phyloP scores from a whole-genome alignment of 1,284 basidiomycete genomes.

The Phellopilus nigrolimitatus region DNA sequence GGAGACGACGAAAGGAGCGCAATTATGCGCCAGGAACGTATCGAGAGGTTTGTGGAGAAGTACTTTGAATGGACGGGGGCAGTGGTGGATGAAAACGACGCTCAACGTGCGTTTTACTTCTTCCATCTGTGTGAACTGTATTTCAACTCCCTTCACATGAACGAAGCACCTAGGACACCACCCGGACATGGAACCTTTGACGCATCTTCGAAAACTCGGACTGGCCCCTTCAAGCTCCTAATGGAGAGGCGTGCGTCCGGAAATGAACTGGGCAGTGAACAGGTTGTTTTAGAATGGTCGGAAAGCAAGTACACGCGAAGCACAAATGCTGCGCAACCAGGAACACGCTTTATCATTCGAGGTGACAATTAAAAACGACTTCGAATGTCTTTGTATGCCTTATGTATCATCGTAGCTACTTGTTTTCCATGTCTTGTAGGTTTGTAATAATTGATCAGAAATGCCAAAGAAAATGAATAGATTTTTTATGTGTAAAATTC shows the following conservation, averaged over 20 bases:
- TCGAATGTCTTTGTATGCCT: too few relatives aligned
- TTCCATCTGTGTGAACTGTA: neutral
- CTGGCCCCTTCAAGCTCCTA: conserved; percentile 3
- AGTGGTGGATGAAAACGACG: conserved; percentile 11
- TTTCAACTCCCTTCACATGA: neutral
- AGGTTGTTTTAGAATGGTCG: conserved; percentile 2
- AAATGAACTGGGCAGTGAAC: neutral
- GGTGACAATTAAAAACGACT: too few relatives aligned
- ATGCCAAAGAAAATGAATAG: too few relatives aligned
- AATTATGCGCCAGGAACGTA: conserved; percentile 6
- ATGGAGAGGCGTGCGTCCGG: neutral
- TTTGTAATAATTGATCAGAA: too few relatives aligned
- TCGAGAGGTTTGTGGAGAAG: conserved; percentile 20
- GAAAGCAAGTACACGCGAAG: neutral
- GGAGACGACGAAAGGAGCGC: conserved; percentile 25
- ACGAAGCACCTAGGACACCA: conserved; percentile 5
- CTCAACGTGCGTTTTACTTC: neutral
- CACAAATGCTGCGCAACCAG: neutral
- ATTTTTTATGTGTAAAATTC: neutral
- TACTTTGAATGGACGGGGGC: conserved; percentile 43
- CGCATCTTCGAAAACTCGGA: neutral
- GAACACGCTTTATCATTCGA: too few relatives aligned
- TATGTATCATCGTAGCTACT: too few relatives aligned
- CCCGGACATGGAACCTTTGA: conserved; percentile 10
- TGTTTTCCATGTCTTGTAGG: too few relatives aligned